Percentiles rank a stretch among this genome's conserved stretches.
These are phyloP conservation scores for Jatropha podagrica DNA, from an alignment of 441 rosid genomes.

Conservation along the genomic window DNA sequence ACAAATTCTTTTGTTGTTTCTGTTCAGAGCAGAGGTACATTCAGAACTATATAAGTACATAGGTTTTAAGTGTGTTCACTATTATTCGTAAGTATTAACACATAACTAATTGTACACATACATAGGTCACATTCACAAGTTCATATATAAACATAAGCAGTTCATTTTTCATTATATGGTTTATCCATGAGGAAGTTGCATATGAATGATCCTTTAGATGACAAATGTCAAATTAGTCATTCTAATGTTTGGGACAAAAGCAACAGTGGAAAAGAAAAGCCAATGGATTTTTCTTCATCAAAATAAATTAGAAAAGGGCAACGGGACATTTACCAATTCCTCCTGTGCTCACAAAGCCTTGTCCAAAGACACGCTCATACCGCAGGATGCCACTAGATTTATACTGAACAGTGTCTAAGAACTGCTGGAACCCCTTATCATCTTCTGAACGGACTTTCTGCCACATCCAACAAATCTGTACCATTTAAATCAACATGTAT, in stretches of 20 bases:
- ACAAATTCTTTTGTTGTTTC: conserved; percentile 98
- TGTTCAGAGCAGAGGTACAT: conserved; percentile 31
- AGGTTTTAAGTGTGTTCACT: too few species aligned
- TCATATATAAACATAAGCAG: too few species aligned
- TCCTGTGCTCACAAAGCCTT: conserved; percentile 96
- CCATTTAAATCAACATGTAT: neutral
- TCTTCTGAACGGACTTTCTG: conserved; percentile 74
- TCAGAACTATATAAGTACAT: neutral
- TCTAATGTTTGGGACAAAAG: too few species aligned
- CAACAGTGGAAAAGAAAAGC: too few species aligned
- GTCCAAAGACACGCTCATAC: conserved; percentile 92
- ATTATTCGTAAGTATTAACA: too few species aligned
- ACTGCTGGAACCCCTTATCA: conserved; percentile 91
- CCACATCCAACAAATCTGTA: conserved; percentile 98
- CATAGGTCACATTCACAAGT: too few species aligned
- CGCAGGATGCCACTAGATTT: conserved; percentile 80
- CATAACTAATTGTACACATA: too few species aligned
- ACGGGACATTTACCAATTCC: conserved; percentile 62
- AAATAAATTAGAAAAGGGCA: neutral
- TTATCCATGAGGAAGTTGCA: too few species aligned
- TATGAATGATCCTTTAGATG: too few species aligned
- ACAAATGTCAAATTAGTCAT: too few species aligned
- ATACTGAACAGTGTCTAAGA: conserved; percentile 94
- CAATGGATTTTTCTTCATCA: neutral
- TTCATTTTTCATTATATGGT: too few species aligned